These are phyloP conservation scores for Pseudopyricularia javanii DNA, from an alignment of 2,329 filamentous ascomycete species.

Conservation along the genomic window DNA sequence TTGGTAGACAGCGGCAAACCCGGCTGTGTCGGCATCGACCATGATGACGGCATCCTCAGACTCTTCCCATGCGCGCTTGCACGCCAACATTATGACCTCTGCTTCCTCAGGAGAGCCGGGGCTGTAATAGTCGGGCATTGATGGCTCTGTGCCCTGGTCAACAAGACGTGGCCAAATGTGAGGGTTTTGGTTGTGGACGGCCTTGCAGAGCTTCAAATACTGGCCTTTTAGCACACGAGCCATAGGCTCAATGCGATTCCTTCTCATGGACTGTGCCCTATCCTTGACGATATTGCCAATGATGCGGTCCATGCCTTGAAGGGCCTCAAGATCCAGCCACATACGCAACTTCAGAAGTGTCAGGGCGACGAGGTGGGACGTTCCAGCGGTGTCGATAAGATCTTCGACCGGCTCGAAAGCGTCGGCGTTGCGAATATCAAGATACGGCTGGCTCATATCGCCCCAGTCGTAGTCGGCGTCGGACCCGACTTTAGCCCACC, in stretches of 20 bases:
- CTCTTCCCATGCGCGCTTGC: conserved; percentile 8
- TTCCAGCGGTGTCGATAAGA: background rate
- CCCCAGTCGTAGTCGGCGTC: conserved; percentile 21
- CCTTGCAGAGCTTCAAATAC: conserved; percentile 6
- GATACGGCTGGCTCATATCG: conserved; percentile 16
- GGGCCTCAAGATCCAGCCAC: background rate
- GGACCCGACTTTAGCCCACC: conserved; percentile 20
- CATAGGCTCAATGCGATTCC: background rate
- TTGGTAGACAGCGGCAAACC: conserved; percentile 3
- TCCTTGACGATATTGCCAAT: background rate
- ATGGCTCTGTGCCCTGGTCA: background rate
- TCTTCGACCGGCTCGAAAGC: conserved; percentile 20
- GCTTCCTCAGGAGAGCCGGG: conserved; percentile 8
- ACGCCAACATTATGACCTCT: conserved; percentile 4
- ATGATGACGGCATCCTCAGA: conserved; percentile 7
- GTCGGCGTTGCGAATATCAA: conserved; percentile 25
- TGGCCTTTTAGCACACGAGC: conserved; percentile 3
- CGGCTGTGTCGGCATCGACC: conserved; percentile 5
- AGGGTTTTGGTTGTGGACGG: conserved; percentile 7
- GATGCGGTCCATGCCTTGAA: background rate
- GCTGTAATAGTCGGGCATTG: background rate
- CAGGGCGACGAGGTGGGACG: conserved; percentile 9
- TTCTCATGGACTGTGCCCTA: background rate
- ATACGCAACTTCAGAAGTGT: conserved; percentile 6
- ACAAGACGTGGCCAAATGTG: conserved; percentile 9